These are phyloP conservation scores for Irineochytrium annulatum DNA, from an alignment of 192 early-diverging fungal genomes.

Conservation along the genomic window DNA sequence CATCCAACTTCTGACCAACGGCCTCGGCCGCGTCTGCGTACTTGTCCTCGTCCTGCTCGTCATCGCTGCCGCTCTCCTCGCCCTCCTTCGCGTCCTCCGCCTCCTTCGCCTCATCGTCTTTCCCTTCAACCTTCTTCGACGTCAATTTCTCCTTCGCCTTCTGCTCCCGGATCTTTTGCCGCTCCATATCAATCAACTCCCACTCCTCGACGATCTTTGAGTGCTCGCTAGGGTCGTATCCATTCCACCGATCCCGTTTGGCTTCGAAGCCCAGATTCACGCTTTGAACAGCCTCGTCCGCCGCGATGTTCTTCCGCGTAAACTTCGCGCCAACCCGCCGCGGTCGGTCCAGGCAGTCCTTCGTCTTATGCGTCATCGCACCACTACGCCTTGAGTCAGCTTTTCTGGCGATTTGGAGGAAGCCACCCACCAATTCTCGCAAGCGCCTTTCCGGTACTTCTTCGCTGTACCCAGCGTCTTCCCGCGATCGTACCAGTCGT, in stretches of 20 bases:
- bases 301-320: conserved; percentile 71
- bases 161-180: background rate
- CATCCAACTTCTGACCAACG: conserved; percentile 79
- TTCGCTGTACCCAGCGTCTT: conserved; percentile 68
- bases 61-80: background rate
- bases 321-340: conserved; percentile 85
- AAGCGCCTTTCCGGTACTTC: conserved; percentile 92
- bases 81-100: background rate
- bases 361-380: conserved; percentile 89
- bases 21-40: conserved; percentile 24
- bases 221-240: conserved; percentile 89
- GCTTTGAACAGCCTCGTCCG: conserved; percentile 80
- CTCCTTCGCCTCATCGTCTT: background rate
- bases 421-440: conserved; percentile 75
- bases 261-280: conserved; percentile 85
- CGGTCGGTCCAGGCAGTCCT: conserved; percentile 91
- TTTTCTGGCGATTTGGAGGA: background rate
- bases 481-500: conserved; percentile 81
- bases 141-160: background rate
- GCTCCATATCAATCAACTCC: conserved; percentile 83
- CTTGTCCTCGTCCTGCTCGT: background rate
- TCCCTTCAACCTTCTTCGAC: background rate
- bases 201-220: conserved; percentile 80
- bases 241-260: conserved; percentile 98
- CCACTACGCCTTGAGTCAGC: conserved; percentile 48